Conservation (phyloP, 768 basidiomycete genomes). For the Phaffia australis region DNA sequence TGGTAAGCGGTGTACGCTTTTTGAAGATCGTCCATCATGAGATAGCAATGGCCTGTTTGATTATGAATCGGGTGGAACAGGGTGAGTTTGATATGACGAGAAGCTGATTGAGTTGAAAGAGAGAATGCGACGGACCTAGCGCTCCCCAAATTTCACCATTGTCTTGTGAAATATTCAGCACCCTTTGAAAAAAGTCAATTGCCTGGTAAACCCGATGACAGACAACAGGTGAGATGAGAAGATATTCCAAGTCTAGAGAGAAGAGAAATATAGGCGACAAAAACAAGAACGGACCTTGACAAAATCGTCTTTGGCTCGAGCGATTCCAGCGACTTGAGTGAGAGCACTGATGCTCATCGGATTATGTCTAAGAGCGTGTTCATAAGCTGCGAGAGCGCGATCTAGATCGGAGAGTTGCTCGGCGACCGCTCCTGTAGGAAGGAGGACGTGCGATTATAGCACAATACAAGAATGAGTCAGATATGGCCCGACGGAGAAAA, state of each 20-base stretch:
- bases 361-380: constrained; percentile 90
- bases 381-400: constrained; percentile 83
- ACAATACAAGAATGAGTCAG: background rate
- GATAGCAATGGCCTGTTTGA: constrained; percentile 75
- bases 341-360: constrained; percentile 79
- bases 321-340: constrained; percentile 88
- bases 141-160: constrained; percentile 99
- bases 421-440: constrained; percentile 68
- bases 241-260: too few species aligned
- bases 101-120: background rate
- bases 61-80: background rate
- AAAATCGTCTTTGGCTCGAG: constrained; percentile 95
- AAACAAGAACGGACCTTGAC: constrained; percentile 58
- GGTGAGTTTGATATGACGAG: background rate
- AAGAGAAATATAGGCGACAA: background rate
- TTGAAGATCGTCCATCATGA: constrained; percentile 98
- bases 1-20: constrained; percentile 98
- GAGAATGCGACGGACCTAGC: constrained; percentile 47
- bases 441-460: background rate
- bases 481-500: background rate
- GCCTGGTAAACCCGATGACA: constrained; percentile 47
- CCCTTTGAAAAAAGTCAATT: constrained; percentile 91
- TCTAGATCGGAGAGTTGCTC: constrained; percentile 93
- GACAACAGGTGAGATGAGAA: background rate
- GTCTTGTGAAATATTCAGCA: constrained; percentile 78